These are phyloP conservation scores for Coprinopsis sp. DNA, from an alignment of 768 basidiomycete genomes.

Conservation along the genomic window DNA sequence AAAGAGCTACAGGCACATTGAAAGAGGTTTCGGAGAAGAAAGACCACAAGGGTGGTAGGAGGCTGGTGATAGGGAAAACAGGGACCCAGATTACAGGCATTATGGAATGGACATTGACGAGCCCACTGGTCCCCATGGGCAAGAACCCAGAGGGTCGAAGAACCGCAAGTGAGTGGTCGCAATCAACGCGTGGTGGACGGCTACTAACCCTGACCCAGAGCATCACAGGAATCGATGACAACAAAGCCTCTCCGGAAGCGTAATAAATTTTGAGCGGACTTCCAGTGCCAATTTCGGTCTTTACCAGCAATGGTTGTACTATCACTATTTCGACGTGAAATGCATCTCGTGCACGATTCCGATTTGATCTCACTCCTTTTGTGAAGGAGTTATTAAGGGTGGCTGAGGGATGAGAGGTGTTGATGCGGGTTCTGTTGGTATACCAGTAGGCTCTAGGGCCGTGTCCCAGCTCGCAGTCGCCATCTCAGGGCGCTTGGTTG, in stretches of 20 bases:
- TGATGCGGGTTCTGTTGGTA: no score
- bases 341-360: no score
- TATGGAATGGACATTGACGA: constrained; percentile 68
- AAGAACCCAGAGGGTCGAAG: constrained; percentile 43
- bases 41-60: background rate
- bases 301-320: no score
- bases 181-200: background rate
- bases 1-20: constrained; percentile 45
- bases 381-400: no score
- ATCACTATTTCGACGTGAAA: no score
- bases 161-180: constrained; percentile 52
- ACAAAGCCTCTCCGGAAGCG: constrained; percentile 51
- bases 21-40: constrained; percentile 61
- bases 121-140: constrained; percentile 19
- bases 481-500: no score
- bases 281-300: no score
- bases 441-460: no score
- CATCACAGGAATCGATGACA: constrained; percentile 36
- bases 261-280: constrained; percentile 52
- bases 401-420: no score
- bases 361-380: no score
- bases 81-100: constrained; percentile 25
- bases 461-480: no score
- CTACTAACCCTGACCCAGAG: constrained; percentile 20
- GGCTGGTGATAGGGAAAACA: background rate